Percentiles rank a stretch among this genome's conserved stretches.
phyloP scores from a whole-genome alignment of 139 green algal species.

The Edaphochlamys debaryana region DNA sequence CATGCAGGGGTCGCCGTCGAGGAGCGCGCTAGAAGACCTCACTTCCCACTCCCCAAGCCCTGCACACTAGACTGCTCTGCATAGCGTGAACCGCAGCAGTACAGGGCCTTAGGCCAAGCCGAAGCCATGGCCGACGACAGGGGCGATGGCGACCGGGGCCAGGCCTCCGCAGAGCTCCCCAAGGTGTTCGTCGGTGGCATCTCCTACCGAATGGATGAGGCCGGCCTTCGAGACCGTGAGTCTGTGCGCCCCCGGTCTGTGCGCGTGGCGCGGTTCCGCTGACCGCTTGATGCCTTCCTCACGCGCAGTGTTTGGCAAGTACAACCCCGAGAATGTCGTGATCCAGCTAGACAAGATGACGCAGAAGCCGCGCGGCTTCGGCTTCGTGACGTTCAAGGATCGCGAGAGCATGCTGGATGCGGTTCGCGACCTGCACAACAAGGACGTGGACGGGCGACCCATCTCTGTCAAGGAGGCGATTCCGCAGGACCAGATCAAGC shows the following conservation, averaged over 20 bases:
- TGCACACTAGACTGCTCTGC: too few relatives aligned
- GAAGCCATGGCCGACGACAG: neutral
- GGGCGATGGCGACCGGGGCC: too few relatives aligned
- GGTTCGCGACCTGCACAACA: constrained; percentile 77
- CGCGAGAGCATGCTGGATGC: constrained; percentile 68
- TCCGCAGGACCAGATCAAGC: constrained; percentile 74
- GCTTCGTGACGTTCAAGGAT: constrained; percentile 86
- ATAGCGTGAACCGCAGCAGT: too few relatives aligned
- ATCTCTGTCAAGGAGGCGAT: constrained; percentile 82
- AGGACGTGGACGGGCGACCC: constrained; percentile 77
- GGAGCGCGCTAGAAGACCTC: too few relatives aligned
- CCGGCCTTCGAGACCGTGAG: constrained; percentile 67
- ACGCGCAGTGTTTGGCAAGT: constrained; percentile 69
- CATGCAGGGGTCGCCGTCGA: too few relatives aligned
- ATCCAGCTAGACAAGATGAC: constrained; percentile 78
- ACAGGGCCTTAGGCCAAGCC: too few relatives aligned
- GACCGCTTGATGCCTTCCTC: neutral
- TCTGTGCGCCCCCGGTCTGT: neutral
- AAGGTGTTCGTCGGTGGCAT: constrained; percentile 79
- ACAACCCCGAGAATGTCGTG: constrained; percentile 43
- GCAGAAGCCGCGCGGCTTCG: constrained; percentile 81
- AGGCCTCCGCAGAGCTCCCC: too few relatives aligned
- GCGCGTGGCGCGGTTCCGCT: too few relatives aligned
- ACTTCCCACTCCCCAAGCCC: too few relatives aligned
- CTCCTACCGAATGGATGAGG: constrained; percentile 67